Percentiles rank a stretch among this genome's conserved stretches.
Evolutionary conservation across 2,329 filamentous ascomycete genomes (phyloP).

Genomic region (Botrytis byssoidea): DNA sequence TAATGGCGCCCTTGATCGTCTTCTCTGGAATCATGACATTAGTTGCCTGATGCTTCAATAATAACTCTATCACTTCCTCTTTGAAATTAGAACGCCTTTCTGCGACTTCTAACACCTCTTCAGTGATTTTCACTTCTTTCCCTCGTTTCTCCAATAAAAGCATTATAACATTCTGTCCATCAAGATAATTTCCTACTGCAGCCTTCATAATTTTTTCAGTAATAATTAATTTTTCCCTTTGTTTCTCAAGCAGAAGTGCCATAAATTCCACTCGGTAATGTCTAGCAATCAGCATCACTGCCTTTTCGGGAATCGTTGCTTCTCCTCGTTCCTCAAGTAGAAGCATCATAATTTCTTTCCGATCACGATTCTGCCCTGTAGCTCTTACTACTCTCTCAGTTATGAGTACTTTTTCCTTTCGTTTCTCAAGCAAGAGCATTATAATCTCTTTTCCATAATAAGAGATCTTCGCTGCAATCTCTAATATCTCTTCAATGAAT

Average conservation of each 20-base stretch:
- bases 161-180: rapidly evolving
- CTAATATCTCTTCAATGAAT: too few species aligned
- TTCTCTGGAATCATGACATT: not conserved
- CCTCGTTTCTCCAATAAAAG: too few species aligned
- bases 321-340: too few species aligned
- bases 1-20: too few species aligned
- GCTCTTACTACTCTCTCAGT: not conserved
- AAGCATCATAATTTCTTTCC: too few species aligned
- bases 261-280: not conserved
- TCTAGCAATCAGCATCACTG: not conserved
- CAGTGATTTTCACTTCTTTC: rapidly evolving
- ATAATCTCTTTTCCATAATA: not conserved
- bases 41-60: not conserved
- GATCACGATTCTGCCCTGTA: rapidly evolving
- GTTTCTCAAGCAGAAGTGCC: too few species aligned
- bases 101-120: not conserved
- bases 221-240: too few species aligned
- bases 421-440: not conserved
- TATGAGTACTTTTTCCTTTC: not conserved
- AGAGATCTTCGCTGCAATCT: not conserved
- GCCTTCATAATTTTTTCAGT: not conserved
- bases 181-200: rapidly evolving
- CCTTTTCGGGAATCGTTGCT: not conserved
- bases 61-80: not conserved
- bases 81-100: too few species aligned